Base-by-base conservation (phyloP, 805 yeast genomes). In the Nakazawaea anatomiae region DNA sequence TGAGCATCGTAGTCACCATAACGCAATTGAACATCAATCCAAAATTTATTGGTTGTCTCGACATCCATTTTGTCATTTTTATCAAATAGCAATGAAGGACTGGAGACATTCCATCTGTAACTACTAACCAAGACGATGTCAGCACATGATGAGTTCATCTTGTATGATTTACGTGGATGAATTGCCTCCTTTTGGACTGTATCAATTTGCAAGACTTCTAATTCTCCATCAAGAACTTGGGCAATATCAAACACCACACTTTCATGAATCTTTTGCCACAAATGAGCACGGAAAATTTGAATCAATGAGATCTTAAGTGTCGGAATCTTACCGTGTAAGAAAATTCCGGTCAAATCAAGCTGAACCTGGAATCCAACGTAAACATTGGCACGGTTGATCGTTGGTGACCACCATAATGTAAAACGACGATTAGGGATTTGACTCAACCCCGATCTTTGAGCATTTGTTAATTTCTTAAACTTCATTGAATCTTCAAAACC, bases 351-450 rank as follows among this genome's bases (percentile, higher is more conserved):
- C 62, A 94, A 72, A 68, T 94, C 99, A 43, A 94, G 74, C 65
- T 94, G 99, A 31, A 94, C 99, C 61, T 91, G 74, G 71, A 94
- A 94, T 30, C 99, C 99, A 52, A 94, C 97, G 63, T 94, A 94
- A 29, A 94, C 98, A 62, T 94, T 94, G 5, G 99, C 99, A 56
- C 99, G 79, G 62, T 94, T 94, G 60, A 94, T 94, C 0, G 99
- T 94, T 5, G 99, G 99, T 0, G 97, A 90, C 99, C 99, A 94
- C 99, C 99, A 94, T 32, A 94, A 71, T 0, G 99, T 94, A 64
- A 94, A 94, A 44, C 99, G 79, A 65, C 99, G 84, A 64, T 94
- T 94, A 3, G 99, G 99, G 61, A 94, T 92, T 70, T 94, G 99
- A 62, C 95, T 88, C 57, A 94, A 76, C 64, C 99, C 99, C 4